Conservation (phyloP, 1,139 yeast species). For the Geotrichum histeridarum region DNA sequence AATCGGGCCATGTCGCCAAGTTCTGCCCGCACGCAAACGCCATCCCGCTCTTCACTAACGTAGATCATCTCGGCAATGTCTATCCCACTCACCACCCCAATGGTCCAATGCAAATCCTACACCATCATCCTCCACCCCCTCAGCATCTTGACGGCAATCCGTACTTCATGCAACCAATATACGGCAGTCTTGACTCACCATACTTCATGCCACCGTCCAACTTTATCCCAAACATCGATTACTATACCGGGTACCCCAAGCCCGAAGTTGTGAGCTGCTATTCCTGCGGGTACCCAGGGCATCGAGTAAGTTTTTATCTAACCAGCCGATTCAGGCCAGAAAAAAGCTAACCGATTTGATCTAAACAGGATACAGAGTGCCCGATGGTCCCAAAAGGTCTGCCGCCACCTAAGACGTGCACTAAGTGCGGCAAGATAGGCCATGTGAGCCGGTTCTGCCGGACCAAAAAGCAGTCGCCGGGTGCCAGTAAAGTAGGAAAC, state of each 20-base stretch:
- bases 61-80: not conserved
- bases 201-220: too few relatives aligned
- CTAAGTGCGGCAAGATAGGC: not conserved
- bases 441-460: not conserved
- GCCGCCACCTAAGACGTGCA: too few relatives aligned
- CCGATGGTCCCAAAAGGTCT: not conserved
- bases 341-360: not conserved
- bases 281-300: conserved; percentile 70
- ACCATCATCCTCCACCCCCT: not conserved
- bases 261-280: conserved; percentile 28
- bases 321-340: not conserved
- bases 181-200: not conserved
- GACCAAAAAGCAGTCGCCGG: not conserved
- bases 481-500: not conserved
- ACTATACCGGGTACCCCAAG: not conserved
- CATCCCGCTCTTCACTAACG: not conserved
- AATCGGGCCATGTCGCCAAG: conserved; percentile 68
- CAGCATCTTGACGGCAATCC: not conserved
- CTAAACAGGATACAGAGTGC: not conserved
- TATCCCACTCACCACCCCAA: too few relatives aligned
- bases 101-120: not conserved
- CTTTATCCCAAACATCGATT: too few relatives aligned
- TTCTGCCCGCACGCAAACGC: conserved; percentile 49
- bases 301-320: conserved; percentile 62
- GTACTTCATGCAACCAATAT: conserved; percentile 27